Percentiles rank a stretch among this genome's conserved stretches.
Evolutionary conservation across 2,329 filamentous ascomycete genomes (phyloP).

Genomic region (Monosporascus sp.): DNA sequence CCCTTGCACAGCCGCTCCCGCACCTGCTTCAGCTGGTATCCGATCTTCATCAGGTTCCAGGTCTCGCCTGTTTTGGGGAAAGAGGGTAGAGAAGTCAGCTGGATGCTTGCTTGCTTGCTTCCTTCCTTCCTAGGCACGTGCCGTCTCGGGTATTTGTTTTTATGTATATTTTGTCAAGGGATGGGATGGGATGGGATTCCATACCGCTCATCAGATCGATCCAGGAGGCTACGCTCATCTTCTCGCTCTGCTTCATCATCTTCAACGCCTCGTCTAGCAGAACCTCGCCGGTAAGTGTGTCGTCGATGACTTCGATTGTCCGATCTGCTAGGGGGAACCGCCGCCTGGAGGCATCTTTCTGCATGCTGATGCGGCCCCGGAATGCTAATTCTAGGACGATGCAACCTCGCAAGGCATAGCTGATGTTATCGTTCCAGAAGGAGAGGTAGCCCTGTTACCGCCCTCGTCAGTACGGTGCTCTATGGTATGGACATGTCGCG

Average conservation of each 20-base stretch:
- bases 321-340: conserved; percentile 90
- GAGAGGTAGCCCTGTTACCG: conserved; percentile 79
- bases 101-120: conserved; percentile 1
- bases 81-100: conserved; percentile 5
- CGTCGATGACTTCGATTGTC: conserved; percentile 94
- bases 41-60: conserved; percentile 99
- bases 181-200: conserved; percentile 12
- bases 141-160: not conserved
- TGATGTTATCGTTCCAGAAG: conserved; percentile 99
- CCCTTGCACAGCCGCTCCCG: conserved; percentile 96
- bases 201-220: conserved; percentile 98
- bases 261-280: conserved; percentile 96
- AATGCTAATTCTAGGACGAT: conserved; percentile 98
- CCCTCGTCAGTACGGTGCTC: conserved; percentile 10
- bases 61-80: conserved; percentile 68
- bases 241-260: conserved; percentile 99
- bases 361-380: conserved; percentile 94
- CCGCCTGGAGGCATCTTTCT: conserved; percentile 88
- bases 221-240: conserved; percentile 99
- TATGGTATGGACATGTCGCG: not conserved
- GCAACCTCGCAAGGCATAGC: conserved; percentile 92
- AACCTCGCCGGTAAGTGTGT: conserved; percentile 93
- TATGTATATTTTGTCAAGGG: not conserved
- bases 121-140: not conserved
- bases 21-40: conserved; percentile 98